Percentiles rank a stretch among this genome's conserved stretches.
phyloP scores from a whole-genome alignment of 139 green algal species.

The Auxenochlorella protothecoides region DNA sequence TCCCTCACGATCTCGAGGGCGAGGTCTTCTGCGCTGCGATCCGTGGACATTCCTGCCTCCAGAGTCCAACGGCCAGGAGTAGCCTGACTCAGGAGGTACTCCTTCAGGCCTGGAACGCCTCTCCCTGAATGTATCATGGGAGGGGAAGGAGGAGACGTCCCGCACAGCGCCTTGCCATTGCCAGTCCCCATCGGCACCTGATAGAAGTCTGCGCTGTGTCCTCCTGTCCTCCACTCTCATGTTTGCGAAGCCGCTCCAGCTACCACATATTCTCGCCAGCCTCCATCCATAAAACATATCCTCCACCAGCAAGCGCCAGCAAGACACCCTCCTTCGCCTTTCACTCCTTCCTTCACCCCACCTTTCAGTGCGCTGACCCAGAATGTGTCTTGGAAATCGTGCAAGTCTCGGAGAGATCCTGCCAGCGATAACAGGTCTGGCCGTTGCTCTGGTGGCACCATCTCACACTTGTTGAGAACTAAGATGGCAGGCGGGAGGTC shows the following conservation, averaged over 20 bases:
- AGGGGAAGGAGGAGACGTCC: too few relatives aligned
- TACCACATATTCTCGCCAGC: background rate
- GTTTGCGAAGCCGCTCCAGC: background rate
- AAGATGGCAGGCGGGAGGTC: conserved; percentile 16
- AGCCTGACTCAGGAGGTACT: conserved; percentile 2
- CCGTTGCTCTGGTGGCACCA: conserved; percentile 1
- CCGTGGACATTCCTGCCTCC: conserved; percentile 12
- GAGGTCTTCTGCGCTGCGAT: conserved; percentile 19
- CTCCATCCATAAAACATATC: background rate
- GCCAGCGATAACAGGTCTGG: background rate
- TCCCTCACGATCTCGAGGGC: conserved; percentile 37
- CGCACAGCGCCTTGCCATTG: too few relatives aligned
- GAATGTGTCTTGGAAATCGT: conserved; percentile 22
- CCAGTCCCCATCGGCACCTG: too few relatives aligned
- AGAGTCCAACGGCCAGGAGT: conserved; percentile 21
- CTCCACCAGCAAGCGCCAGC: too few relatives aligned
- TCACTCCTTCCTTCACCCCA: background rate
- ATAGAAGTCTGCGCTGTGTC: too few relatives aligned
- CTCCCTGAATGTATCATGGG: too few relatives aligned
- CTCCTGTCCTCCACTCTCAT: background rate
- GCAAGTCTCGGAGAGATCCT: background rate
- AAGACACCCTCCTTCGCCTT: background rate
- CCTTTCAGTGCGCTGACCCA: conserved; percentile 12
- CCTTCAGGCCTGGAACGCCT: background rate
- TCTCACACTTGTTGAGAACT: conserved; percentile 46